A percentile compares a stretch with the other conserved stretches of the same genome.
These are phyloP conservation scores for Trichophyton schoenleinii DNA, from an alignment of 2,329 filamentous ascomycete species.

Conservation along the genomic window DNA sequence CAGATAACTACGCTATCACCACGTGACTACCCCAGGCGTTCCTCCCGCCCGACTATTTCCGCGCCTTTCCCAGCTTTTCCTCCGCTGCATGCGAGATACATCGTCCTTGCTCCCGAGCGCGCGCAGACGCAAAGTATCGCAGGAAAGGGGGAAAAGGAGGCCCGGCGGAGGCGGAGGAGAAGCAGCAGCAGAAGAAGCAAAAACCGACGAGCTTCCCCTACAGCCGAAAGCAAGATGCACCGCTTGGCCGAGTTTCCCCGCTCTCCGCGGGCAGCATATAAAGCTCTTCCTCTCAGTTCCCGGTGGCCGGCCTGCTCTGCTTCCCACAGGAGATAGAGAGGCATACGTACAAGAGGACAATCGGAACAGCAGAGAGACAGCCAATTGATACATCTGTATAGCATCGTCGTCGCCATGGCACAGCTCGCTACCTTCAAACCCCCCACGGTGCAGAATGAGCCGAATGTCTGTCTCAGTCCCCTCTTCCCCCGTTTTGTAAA, in stretches of 20 bases:
- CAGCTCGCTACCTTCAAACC: constrained; percentile 77
- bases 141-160: neutral
- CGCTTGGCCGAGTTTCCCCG: constrained; percentile 1
- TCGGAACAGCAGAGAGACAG: neutral
- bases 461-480: constrained; percentile 58
- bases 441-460: constrained; percentile 78
- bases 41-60: neutral
- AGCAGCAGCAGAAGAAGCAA: neutral
- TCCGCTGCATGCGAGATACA: neutral
- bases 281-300: neutral
- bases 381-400: neutral
- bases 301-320: neutral
- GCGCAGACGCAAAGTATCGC: neutral
- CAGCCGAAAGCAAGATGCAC: neutral
- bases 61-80: neutral
- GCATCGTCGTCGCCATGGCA: constrained; percentile 20
- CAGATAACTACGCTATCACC: neutral
- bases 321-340: neutral
- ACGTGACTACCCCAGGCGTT: neutral
- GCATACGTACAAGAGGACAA: neutral
- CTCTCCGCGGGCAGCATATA: neutral
- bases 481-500: neutral
- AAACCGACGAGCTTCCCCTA: neutral
- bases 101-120: neutral
- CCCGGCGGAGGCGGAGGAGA: neutral